These are phyloP conservation scores for Fusarium staphyleae DNA, from an alignment of 2,329 filamentous ascomycete species.

Conservation along the genomic window DNA sequence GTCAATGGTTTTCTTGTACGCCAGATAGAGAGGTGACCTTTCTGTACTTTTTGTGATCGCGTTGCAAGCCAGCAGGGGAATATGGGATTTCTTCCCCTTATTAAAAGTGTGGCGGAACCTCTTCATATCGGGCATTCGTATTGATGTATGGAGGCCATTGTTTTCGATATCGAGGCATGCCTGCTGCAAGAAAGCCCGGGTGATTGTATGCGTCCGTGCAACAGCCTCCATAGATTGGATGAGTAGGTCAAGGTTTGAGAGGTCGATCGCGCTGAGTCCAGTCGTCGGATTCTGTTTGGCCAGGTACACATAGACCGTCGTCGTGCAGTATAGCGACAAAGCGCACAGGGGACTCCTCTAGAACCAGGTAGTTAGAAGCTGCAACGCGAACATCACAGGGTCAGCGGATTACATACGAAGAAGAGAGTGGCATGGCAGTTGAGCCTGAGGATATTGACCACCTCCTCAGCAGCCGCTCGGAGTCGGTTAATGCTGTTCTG, in stretches of 20 bases:
- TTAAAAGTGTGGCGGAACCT: constrained; percentile 44
- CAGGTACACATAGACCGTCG: constrained; percentile 82
- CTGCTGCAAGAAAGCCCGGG: constrained; percentile 84
- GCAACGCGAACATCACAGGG: background rate
- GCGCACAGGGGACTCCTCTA: constrained; percentile 56
- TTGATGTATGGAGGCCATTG: constrained; percentile 50
- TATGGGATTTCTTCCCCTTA: constrained; percentile 45
- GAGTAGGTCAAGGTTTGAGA: constrained; percentile 73
- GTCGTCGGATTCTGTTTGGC: constrained; percentile 71
- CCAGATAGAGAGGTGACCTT: constrained; percentile 48
- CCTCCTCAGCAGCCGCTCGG: constrained; percentile 81
- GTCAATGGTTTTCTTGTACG: constrained; percentile 4
- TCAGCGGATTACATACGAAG: constrained; percentile 60
- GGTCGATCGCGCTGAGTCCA: constrained; percentile 57
- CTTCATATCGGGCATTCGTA: constrained; percentile 48
- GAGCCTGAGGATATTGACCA: constrained; percentile 82
- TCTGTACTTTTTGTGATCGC: constrained; percentile 52
- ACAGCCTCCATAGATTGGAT: constrained; percentile 80
- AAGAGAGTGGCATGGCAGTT: constrained; percentile 73
- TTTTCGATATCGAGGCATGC: constrained; percentile 79
- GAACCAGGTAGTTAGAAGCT: background rate
- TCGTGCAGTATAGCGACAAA: constrained; percentile 84
- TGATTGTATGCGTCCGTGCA: constrained; percentile 76
- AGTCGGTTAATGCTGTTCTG: constrained; percentile 76
- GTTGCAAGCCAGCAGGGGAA: constrained; percentile 58